Base-by-base conservation (phyloP, 257 asterid species). In the Fraxinus cuspidata region DNA sequence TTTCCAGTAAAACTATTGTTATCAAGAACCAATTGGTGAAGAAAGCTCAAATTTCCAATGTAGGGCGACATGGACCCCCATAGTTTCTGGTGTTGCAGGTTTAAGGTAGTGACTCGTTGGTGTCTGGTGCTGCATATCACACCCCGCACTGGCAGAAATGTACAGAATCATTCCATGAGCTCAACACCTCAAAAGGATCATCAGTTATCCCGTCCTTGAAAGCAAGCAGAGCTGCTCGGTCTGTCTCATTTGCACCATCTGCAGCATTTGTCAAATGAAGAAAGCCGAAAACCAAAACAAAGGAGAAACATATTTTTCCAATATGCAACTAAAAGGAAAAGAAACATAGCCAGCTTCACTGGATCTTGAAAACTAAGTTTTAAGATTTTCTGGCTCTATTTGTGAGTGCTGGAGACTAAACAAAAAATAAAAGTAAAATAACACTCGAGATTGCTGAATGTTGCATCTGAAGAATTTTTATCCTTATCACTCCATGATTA, bases 131-230 rank as follows among this genome's bases (percentile, higher is more conserved):
- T 69, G 75, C 83, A 80, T 0, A 71, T 28, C 3, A 80, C 79
- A n/a, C 83, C 83, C 13, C 7, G 44, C 83, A 80, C 8, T 68
- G 2, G 67, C 83, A 80, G 68, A 74, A 80, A 53, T 71, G 29
- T 2, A 71, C 21, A n/a, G 83, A 74, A 7, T 74, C 76, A 9
- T 80, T 80, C 79, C 83, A 80, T 1, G 79, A 80, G 23, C 37
- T 27, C 40, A 74, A 19, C 3, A 69, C 72, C 10, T 69, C n/a
- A 2, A 80, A 42, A 11, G 79, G 83, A 40, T 80, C 83, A 5
- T 79, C 83, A 0, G 40, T 80, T 69, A 80, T 74, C 8, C 58
- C 9, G 0, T 37, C 28, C 68, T 74, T 80, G 79, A 80, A 80
- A 18, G 83, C 66, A 12, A 80, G 76, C 5, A 80, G n/a, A 2